Evolutionary conservation across 2,329 filamentous ascomycete species (phyloP), one percentile per base, ranked within the genome.

Genomic region (Cladophialophora exuberans): DNA sequence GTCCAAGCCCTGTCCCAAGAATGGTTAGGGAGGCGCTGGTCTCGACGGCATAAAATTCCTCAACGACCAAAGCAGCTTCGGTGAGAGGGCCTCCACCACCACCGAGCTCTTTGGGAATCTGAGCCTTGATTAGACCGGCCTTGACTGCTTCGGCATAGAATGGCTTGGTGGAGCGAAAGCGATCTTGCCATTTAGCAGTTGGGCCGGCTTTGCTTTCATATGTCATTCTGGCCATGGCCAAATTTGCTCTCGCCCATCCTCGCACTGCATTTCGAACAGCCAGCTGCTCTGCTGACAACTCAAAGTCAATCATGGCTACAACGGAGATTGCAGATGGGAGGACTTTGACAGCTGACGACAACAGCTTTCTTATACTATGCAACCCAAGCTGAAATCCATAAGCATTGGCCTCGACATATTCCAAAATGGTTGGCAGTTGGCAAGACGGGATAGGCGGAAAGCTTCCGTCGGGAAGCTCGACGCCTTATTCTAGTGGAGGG

Each of bases 41-140:
- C 56, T 84, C 81, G 30, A 78, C 73, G 1, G 76, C 69, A 60
- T 79, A 82, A 54, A 79, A 72, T 57, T 83, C 79, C 60, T 83
- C 80, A 0, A 81, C 73, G 11, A 80, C 59, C 35, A 83, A 73
- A 0, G 77, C 73, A 1, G 77, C 72, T 47, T 82, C 78, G 5
- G 80, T 53, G 0, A 83, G 67, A 6, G 69, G 72, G 1, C 70
- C 72, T 4, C 71, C 73, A 1, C 62, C 70, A 13, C 81, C 81
- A 25, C 80, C 80, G 4, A 80, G 67, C 1, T 68, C 46, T 3
- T 69, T 64, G 1, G 79, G 70, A 6, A 83, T 67, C 51, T 80
- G 74, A 7, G 72, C 75, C 60, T 76, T 77, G 63, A 83, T 68
- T 2, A 81, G 60, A 0, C 79, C 79, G 1, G 69, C 72, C 4